Conservation (phyloP, 176 grass and related monocot species). For the Phoenix dactylifera region DNA sequence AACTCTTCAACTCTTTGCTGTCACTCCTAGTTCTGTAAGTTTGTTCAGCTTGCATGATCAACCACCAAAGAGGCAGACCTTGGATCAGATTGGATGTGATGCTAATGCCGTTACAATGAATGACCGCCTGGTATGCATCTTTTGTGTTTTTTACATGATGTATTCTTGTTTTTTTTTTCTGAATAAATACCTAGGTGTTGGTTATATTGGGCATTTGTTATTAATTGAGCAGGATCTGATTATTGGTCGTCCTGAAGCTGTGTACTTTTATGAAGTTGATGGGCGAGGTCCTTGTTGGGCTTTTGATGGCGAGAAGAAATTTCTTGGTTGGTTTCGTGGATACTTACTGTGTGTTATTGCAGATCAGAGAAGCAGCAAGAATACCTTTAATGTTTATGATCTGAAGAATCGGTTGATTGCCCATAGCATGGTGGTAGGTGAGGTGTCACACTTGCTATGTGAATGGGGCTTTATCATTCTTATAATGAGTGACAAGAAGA, state of each 20-base stretch:
- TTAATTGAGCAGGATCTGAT: conserved; percentile 70
- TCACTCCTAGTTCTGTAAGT: conserved; percentile 63
- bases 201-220: neutral
- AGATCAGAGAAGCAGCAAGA: conserved; percentile 64
- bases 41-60: conserved; percentile 83
- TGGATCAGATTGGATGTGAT: conserved; percentile 83
- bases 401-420: conserved; percentile 91
- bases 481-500: conserved; percentile 75
- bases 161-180: too few relatives aligned
- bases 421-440: conserved; percentile 74
- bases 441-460: conserved; percentile 73
- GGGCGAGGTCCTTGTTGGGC: conserved; percentile 97
- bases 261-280: conserved; percentile 93
- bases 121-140: conserved; percentile 60
- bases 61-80: conserved; percentile 65
- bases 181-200: too few relatives aligned
- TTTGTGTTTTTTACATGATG: neutral
- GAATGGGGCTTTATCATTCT: conserved; percentile 97
- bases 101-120: conserved; percentile 77
- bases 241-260: conserved; percentile 85
- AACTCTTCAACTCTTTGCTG: conserved; percentile 74
- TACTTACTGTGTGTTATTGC: conserved; percentile 86
- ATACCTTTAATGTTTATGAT: conserved; percentile 82
- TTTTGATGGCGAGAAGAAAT: conserved; percentile 94
- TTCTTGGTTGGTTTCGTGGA: conserved; percentile 89